Evolutionary conservation across 108 stramenopile genomes (phyloP).

Genomic region (Pseudonitzschia pungens): DNA sequence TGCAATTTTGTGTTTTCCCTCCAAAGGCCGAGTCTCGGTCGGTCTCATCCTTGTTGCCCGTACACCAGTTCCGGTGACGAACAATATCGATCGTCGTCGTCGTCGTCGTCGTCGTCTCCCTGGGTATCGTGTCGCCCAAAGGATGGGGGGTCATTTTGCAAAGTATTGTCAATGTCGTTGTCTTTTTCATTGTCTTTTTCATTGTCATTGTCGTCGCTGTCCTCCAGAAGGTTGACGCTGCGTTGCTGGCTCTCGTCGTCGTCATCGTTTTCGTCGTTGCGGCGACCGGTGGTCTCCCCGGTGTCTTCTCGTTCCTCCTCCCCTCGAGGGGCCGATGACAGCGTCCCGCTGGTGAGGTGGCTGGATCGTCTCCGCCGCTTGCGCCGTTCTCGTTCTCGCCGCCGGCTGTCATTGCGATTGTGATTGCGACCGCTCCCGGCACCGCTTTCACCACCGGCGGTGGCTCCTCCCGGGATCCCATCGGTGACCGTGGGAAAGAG

Average conservation of each 20-base stretch:
- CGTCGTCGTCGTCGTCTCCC: no score
- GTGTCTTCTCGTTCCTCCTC: no score
- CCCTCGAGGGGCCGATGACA: neutral
- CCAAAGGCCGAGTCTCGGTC: no score
- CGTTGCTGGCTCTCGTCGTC: conserved; percentile 5
- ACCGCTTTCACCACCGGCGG: neutral
- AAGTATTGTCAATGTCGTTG: neutral
- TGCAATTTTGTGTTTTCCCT: no score
- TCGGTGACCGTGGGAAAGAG: conserved; percentile 8
- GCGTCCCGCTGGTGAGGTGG: neutral
- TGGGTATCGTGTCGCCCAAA: neutral
- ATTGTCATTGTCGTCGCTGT: neutral
- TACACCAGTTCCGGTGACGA: conserved; percentile 26
- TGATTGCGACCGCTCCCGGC: neutral
- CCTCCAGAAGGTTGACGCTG: conserved; percentile 8
- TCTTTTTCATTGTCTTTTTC: neutral
- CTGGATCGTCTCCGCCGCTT: conserved; percentile 13
- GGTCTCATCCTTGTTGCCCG: conserved; percentile 15
- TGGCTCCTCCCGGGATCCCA: neutral
- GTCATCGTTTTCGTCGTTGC: neutral
- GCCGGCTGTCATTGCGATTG: neutral
- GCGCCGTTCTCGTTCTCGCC: conserved; percentile 6
- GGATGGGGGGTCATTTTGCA: neutral
- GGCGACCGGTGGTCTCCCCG: no score
- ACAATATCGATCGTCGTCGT: conserved; percentile 21